Evolutionary conservation across 208 protist genomes (phyloP).

Genomic region (Strigomonas culicis): DNA sequence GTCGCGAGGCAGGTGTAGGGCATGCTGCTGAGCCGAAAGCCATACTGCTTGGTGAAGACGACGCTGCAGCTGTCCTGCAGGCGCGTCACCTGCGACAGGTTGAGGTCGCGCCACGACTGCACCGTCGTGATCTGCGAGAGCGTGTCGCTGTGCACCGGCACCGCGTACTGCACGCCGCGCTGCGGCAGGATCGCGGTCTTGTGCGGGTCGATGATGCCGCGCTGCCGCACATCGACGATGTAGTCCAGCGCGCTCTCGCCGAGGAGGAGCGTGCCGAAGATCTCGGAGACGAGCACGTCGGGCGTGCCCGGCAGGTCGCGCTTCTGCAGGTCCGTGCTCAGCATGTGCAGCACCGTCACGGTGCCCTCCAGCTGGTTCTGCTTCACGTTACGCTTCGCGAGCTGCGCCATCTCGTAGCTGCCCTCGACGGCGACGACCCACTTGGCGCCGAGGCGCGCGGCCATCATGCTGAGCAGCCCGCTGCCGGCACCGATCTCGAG

Average conservation of each 20-base stretch:
- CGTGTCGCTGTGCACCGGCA: conserved; percentile 82
- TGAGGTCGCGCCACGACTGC: conserved; percentile 70
- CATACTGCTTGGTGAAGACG: conserved; percentile 94
- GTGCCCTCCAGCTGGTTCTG: conserved; percentile 69
- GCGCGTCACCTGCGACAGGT: conserved; percentile 81
- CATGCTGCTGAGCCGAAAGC: conserved; percentile 88
- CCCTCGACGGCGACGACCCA: conserved; percentile 92
- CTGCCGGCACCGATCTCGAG: conserved; percentile 92
- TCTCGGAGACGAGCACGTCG: conserved; percentile 89
- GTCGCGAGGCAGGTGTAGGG: conserved; percentile 46
- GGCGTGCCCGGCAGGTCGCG: conserved; percentile 59
- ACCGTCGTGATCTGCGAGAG: conserved; percentile 74
- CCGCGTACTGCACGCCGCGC: conserved; percentile 86
- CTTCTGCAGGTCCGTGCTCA: conserved; percentile 77
- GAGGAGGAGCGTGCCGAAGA: conserved; percentile 92
- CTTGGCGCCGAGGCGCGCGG: conserved; percentile 83
- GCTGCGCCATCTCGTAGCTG: conserved; percentile 69
- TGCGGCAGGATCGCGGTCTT: conserved; percentile 76
- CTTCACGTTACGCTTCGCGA: conserved; percentile 73
- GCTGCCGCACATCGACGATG: conserved; percentile 78
- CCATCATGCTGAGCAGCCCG: conserved; percentile 90
- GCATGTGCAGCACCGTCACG: conserved; percentile 84
- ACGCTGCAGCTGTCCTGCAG: conserved; percentile 87
- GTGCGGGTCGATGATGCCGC: conserved; percentile 47
- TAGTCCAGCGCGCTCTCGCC: conserved; percentile 91